These are phyloP conservation scores for Casuarina glauca DNA, from an alignment of 306 rosid species.

Conservation along the genomic window DNA sequence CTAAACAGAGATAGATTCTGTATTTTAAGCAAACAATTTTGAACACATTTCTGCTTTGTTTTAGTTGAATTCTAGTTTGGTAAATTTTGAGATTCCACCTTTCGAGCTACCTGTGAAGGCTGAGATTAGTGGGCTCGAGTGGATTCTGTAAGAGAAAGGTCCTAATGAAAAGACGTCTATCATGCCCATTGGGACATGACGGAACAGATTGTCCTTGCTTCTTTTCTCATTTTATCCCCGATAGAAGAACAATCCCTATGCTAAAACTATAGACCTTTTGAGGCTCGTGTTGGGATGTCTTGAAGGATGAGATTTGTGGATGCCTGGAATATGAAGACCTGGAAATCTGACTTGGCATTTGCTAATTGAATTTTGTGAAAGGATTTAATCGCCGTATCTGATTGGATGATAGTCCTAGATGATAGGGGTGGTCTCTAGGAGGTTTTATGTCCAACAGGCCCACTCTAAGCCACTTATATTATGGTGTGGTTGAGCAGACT, in stretches of 20 bases:
- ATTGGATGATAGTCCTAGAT: no score
- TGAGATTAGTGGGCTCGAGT: slow-evolving; percentile 9
- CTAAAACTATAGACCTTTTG: neutral
- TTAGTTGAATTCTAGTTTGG: neutral
- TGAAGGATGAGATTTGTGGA: no score
- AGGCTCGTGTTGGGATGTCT: no score
- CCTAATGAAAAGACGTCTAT: slow-evolving; percentile 14
- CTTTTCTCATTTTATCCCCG: slow-evolving; percentile 13
- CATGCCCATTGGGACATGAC: slow-evolving; percentile 21
- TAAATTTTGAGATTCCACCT: neutral
- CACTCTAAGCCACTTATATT: no score
- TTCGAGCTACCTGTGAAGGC: slow-evolving; percentile 3
- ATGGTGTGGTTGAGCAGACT: no score
- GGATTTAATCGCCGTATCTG: no score
- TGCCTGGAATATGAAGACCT: no score
- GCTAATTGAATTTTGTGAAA: no score
- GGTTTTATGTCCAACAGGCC: no score
- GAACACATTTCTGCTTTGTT: neutral
- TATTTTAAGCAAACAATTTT: neutral
- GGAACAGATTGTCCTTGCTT: neutral
- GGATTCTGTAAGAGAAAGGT: slow-evolving; percentile 8
- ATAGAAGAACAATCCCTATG: neutral
- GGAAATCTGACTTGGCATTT: no score
- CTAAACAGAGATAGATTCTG: neutral
- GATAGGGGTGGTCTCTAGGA: no score